Conservation (phyloP, 352 stramenopile species). For the Halophytophthora batemanensis region DNA sequence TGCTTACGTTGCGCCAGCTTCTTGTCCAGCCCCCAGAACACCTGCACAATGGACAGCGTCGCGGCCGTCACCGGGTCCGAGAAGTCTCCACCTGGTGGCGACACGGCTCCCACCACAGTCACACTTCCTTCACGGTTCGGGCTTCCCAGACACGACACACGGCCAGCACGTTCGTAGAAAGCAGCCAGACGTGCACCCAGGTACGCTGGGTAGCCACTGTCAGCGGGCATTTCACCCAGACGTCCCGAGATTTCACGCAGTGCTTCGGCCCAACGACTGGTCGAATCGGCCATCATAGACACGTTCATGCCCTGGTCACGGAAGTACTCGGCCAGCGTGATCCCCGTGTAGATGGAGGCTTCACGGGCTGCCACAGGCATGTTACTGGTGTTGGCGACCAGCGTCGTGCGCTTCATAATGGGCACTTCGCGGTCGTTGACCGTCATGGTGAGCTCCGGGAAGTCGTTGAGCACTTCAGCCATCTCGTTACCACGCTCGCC, state of each 20-base stretch:
- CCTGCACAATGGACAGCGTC: slow-evolving; percentile 99
- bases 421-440: slow-evolving; percentile 96
- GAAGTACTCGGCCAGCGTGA: slow-evolving; percentile 99
- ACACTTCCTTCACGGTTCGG: slow-evolving; percentile 98
- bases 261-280: slow-evolving; percentile 98
- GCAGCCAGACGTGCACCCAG: slow-evolving; percentile 97
- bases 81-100: slow-evolving; percentile 98
- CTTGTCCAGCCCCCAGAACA: slow-evolving; percentile 99
- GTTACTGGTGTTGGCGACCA: slow-evolving; percentile 99
- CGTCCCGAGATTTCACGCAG: slow-evolving; percentile 99
- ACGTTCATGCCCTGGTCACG: slow-evolving; percentile 99
- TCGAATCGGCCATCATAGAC: slow-evolving; percentile 99
- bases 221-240: slow-evolving; percentile 99
- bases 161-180: slow-evolving; percentile 99
- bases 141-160: slow-evolving; percentile 96
- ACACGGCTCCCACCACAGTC: slow-evolving; percentile 98
- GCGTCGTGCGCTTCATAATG: slow-evolving; percentile 99
- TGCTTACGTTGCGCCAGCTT: slow-evolving; percentile 99
- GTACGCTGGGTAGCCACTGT: slow-evolving; percentile 97
- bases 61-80: slow-evolving; percentile 99
- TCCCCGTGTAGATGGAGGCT: slow-evolving; percentile 99
- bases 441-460: slow-evolving; percentile 99
- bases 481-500: slow-evolving; percentile 99
- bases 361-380: slow-evolving; percentile 99
- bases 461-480: slow-evolving; percentile 98